These are phyloP conservation scores for Marasmius fiardii DNA, from an alignment of 1,284 basidiomycete genomes.

Conservation along the genomic window DNA sequence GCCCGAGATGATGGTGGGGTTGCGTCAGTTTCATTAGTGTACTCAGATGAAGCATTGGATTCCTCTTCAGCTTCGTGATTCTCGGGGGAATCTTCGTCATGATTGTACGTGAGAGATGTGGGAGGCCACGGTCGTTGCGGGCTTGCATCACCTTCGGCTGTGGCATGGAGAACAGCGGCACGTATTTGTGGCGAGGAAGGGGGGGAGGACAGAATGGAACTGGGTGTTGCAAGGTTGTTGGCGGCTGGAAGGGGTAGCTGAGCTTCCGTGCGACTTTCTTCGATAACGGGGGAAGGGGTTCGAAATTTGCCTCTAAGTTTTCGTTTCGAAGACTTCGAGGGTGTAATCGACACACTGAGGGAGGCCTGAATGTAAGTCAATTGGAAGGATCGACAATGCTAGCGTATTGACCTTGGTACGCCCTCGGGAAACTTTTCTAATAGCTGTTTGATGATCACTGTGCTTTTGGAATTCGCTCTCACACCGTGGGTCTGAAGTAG, in stretches of 20 bases:
- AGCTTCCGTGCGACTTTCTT: too few species aligned
- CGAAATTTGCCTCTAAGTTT: too few species aligned
- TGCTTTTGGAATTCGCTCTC: conserved; percentile 26
- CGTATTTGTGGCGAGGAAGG: too few species aligned
- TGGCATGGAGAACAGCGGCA: too few species aligned
- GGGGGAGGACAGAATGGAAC: too few species aligned
- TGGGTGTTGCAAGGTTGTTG: too few species aligned
- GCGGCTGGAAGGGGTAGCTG: too few species aligned
- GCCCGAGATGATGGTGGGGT: conserved; percentile 2
- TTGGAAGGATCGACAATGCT: not conserved
- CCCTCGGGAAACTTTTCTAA: conserved; percentile 23
- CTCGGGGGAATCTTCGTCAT: not conserved
- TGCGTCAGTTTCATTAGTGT: not conserved
- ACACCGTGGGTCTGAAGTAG: conserved; percentile 17
- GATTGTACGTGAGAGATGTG: not conserved
- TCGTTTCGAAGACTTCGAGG: too few species aligned
- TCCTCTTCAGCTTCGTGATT: not conserved
- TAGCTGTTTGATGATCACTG: conserved; percentile 22
- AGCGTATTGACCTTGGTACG: conserved; percentile 16
- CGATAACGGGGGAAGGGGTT: too few species aligned
- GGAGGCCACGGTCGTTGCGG: not conserved
- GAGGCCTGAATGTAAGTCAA: not conserved
- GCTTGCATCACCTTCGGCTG: too few species aligned
- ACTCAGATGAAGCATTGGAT: not conserved
- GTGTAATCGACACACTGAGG: too few species aligned